phyloP scores from a whole-genome alignment of 495 filamentous ascomycete genomes.

The Penicillium macrosclerotiorum region DNA sequence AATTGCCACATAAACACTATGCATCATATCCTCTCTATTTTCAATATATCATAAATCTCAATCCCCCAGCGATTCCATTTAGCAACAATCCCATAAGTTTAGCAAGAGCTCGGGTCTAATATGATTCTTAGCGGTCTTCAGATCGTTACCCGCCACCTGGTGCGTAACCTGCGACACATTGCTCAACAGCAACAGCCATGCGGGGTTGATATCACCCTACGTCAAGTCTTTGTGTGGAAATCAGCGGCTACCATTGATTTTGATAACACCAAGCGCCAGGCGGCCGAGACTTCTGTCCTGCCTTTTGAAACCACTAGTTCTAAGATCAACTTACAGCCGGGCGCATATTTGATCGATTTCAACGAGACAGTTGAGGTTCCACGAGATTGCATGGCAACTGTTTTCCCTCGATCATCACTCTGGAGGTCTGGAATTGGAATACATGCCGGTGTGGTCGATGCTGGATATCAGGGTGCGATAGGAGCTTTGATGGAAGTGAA shows the following conservation, averaged over 20 bases:
- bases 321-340: constrained; percentile 24
- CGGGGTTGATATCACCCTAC: constrained; percentile 42
- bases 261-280: constrained; percentile 35
- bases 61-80: too few relatives aligned
- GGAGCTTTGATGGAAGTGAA: constrained; percentile 42
- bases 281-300: constrained; percentile 23
- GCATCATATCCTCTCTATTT: too few relatives aligned
- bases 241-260: constrained; percentile 45
- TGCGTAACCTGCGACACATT: constrained; percentile 28
- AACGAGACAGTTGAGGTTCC: constrained; percentile 45
- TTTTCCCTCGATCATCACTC: constrained; percentile 39
- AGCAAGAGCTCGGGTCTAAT: background rate
- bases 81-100: too few relatives aligned
- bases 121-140: constrained; percentile 4
- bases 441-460: constrained; percentile 43
- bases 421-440: constrained; percentile 39
- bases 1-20: too few relatives aligned
- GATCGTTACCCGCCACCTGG: constrained; percentile 25
- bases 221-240: constrained; percentile 31
- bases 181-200: constrained; percentile 42
- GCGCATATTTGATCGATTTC: constrained; percentile 46
- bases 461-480: constrained; percentile 46
- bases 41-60: too few relatives aligned
- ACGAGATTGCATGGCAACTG: constrained; percentile 34
- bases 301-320: constrained; percentile 15